A percentile compares a stretch with the other conserved stretches of the same genome.
Conservation (phyloP, 805 yeast genomes). For the Starmerella apis region DNA sequence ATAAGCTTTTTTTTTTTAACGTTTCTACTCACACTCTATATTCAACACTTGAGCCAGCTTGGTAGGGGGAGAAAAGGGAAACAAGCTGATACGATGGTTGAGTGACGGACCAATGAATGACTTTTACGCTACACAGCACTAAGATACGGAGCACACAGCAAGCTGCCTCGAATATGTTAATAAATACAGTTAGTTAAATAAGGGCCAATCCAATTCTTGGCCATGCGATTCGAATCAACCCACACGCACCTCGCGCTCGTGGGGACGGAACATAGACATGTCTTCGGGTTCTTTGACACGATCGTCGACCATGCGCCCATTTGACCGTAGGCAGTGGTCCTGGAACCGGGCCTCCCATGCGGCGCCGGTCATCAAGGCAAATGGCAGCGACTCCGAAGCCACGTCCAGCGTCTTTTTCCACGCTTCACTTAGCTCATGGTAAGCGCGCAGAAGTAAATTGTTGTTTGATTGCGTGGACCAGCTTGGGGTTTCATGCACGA, state of each 20-base stretch:
- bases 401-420: constrained; percentile 34
- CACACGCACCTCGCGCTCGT: constrained; percentile 11
- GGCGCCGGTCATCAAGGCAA: constrained; percentile 16
- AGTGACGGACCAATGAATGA: too few relatives aligned
- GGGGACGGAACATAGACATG: constrained; percentile 7
- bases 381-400: constrained; percentile 13
- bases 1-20: too few relatives aligned
- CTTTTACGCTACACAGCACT: too few relatives aligned
- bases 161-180: too few relatives aligned
- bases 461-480: constrained; percentile 44
- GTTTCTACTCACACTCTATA: too few relatives aligned
- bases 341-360: constrained; percentile 24
- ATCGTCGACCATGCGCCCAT: constrained; percentile 20
- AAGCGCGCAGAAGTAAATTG: constrained; percentile 40
- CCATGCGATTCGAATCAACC: not conserved
- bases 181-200: constrained; percentile 2
- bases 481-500: constrained; percentile 55
- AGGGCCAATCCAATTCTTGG: not conserved
- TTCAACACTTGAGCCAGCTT: too few relatives aligned
- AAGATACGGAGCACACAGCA: too few relatives aligned
- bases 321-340: constrained; percentile 21
- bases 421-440: constrained; percentile 50
- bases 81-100: too few relatives aligned
- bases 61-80: too few relatives aligned
- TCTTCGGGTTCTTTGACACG: constrained; percentile 10